Evolutionary conservation across 75 land plant species (phyloP).

Genomic region (Pinus taeda): DNA sequence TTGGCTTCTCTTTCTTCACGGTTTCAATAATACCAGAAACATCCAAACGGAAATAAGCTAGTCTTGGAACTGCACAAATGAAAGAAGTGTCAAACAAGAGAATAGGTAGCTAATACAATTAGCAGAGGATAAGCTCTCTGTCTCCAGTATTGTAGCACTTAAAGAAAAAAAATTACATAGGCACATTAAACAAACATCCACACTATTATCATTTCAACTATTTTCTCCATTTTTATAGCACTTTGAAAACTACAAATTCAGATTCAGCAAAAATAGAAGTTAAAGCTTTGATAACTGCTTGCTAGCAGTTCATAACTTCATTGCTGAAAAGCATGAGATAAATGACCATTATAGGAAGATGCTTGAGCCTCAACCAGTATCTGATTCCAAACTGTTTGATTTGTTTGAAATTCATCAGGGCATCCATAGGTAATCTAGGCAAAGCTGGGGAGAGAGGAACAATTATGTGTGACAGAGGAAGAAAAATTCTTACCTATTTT

Average conservation of each 20-base stretch:
- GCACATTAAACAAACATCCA: background rate
- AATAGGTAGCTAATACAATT: background rate
- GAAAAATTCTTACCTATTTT: too few species aligned
- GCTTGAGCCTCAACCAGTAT: too few species aligned
- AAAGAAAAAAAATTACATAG: background rate
- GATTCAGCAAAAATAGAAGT: background rate
- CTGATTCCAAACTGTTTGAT: too few species aligned
- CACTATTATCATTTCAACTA: background rate
- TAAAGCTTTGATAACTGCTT: background rate
- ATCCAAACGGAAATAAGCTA: slow-evolving; percentile 69
- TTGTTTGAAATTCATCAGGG: too few species aligned
- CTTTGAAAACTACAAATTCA: background rate
- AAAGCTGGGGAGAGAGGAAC: too few species aligned
- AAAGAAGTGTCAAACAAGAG: background rate
- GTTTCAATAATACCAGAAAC: slow-evolving; percentile 70
- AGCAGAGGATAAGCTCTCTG: background rate
- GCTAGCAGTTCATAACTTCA: too few species aligned
- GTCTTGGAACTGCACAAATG: slow-evolving; percentile 69
- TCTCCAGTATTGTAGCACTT: background rate
- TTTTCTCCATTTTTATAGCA: slow-evolving; percentile 1
- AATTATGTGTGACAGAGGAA: too few species aligned
- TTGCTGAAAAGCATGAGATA: too few species aligned
- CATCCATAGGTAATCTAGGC: too few species aligned
- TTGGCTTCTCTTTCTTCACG: slow-evolving; percentile 74
- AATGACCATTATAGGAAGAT: too few species aligned